Percentiles rank a stretch among this genome's conserved stretches.
Conservation (phyloP, 129 eudicot genomes). For the Pulicaria dysenterica region DNA sequence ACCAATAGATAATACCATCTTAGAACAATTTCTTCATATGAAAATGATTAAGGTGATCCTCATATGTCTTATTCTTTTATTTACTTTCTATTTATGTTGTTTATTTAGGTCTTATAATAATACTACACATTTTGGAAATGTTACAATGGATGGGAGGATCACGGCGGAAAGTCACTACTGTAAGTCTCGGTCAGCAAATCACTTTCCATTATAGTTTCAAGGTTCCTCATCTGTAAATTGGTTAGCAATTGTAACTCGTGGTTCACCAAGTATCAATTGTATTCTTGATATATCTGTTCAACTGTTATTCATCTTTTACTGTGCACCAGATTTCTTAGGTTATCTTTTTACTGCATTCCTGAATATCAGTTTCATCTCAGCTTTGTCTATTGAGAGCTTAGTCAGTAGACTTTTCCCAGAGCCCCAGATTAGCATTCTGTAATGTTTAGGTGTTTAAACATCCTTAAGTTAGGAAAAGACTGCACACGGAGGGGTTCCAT, state of each 20-base stretch:
- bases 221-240: conserved; percentile 9
- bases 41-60: conserved; percentile 6
- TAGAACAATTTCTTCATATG: conserved; percentile 18
- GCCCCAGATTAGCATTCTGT: not conserved
- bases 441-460: not conserved
- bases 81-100: conserved; percentile 12
- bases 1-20: conserved; percentile 7
- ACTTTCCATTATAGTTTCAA: conserved; percentile 7
- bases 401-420: not conserved
- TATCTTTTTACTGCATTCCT: not conserved
- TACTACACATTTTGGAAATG: conserved; percentile 40
- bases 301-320: not conserved
- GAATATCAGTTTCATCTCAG: not conserved
- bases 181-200: conserved; percentile 43
- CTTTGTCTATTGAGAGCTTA: conserved; percentile 16
- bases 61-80: not conserved
- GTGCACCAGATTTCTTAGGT: not conserved
- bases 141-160: conserved; percentile 99
- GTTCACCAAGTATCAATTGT: conserved; percentile 9
- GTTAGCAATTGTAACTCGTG: conserved; percentile 9
- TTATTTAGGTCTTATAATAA: conserved; percentile 18
- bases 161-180: conserved; percentile 83
- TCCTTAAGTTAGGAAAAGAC: not conserved
- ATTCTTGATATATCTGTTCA: not conserved
- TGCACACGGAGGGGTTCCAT: not conserved